Conservation (phyloP, 441 rosid species). For the Eugenia klotzschiana region DNA sequence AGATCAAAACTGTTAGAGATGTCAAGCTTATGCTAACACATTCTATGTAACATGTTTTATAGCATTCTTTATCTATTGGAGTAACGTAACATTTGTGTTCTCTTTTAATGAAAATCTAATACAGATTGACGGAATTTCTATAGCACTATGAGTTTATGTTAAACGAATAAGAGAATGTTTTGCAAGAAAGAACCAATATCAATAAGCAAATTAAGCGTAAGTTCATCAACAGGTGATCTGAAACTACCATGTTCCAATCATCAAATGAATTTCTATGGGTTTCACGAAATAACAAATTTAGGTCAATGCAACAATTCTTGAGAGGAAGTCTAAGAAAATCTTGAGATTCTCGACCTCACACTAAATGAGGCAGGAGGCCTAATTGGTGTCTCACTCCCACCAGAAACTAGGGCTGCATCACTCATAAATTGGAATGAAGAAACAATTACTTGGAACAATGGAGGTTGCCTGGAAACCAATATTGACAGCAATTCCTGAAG, state of each 20-base stretch:
- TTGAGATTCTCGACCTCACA: too few species aligned
- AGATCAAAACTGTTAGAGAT: background rate
- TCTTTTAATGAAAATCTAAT: background rate
- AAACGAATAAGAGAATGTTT: background rate
- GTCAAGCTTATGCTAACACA: background rate
- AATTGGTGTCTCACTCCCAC: background rate
- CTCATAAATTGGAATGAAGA: background rate
- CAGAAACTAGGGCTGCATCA: background rate
- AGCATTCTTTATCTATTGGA: background rate
- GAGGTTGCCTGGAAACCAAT: conserved; percentile 82
- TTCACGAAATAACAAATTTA: background rate
- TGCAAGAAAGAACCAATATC: background rate
- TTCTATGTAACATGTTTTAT: background rate
- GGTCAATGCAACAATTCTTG: background rate
- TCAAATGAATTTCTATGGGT: background rate
- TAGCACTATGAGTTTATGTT: background rate
- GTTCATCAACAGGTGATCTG: background rate
- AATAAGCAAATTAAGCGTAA: background rate
- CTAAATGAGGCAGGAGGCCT: background rate
- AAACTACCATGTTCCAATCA: background rate
- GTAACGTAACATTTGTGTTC: background rate
- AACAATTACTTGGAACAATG: conserved; percentile 67
- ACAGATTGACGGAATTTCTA: background rate
- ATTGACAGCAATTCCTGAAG: conserved; percentile 80
- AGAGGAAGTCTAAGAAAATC: background rate